These are phyloP conservation scores for Fraxinus xanthoxyloides DNA, from an alignment of 305 asterid species.

Conservation along the genomic window DNA sequence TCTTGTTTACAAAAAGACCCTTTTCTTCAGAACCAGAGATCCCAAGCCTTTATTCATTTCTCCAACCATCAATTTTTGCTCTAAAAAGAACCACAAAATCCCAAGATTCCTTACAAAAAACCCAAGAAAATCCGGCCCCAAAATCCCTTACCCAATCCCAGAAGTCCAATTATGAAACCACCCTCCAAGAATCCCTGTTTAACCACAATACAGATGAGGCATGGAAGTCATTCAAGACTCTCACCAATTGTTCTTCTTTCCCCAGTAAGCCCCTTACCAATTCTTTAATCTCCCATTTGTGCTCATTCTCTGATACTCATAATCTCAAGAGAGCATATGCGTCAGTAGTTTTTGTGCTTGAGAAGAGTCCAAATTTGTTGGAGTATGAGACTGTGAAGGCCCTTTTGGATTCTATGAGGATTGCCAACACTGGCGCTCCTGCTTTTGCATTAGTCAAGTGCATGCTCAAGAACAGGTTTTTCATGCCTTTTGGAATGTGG, in stretches of 20 bases:
- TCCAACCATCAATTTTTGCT: slow-evolving; percentile 76
- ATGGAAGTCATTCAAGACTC: slow-evolving; percentile 86
- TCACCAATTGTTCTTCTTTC: slow-evolving; percentile 48
- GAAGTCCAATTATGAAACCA: slow-evolving; percentile 47
- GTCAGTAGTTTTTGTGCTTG: slow-evolving; percentile 62
- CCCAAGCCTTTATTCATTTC: slow-evolving; percentile 75
- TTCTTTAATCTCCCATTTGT: slow-evolving; percentile 63
- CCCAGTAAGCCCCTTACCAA: slow-evolving; percentile 76
- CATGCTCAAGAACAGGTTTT: slow-evolving; percentile 78
- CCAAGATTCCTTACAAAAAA: slow-evolving; percentile 23
- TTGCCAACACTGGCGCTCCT: slow-evolving; percentile 63
- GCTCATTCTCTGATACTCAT: slow-evolving; percentile 54
- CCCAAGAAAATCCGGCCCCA: slow-evolving; percentile 29
- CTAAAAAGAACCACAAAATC: slow-evolving; percentile 29
- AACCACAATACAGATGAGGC: slow-evolving; percentile 72
- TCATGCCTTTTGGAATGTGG: slow-evolving; percentile 76
- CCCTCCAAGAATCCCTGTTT: slow-evolving; percentile 51
- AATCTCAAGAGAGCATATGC: slow-evolving; percentile 85
- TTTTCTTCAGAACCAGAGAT: slow-evolving; percentile 65
- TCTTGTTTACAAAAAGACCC: slow-evolving; percentile 36
- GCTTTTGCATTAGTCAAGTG: slow-evolving; percentile 78
- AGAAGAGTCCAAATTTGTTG: slow-evolving; percentile 66
- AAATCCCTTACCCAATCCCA: slow-evolving; percentile 43
- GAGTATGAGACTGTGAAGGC: slow-evolving; percentile 49
- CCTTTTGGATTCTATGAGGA: slow-evolving; percentile 67